Evolutionary conservation across 1,284 basidiomycete species (phyloP).

Genomic region (Microbotryum intermedium): DNA sequence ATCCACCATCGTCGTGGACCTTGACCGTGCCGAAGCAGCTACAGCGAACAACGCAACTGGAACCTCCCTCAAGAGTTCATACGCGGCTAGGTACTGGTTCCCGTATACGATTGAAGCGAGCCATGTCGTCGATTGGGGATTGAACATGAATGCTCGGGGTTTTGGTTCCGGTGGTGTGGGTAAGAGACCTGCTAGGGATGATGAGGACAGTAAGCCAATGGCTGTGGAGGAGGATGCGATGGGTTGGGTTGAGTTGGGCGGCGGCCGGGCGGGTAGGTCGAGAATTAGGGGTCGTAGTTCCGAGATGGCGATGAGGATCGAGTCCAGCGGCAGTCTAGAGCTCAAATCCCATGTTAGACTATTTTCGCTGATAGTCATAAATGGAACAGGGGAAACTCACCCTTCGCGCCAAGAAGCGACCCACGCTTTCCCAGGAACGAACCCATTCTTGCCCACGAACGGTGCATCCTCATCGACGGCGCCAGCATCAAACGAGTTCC

Average conservation of each 20-base stretch:
- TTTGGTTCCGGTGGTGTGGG: conserved; percentile 62
- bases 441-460: conserved; percentile 53
- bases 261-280: conserved; percentile 7
- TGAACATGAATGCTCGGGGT: conserved; percentile 63
- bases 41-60: conserved; percentile 23
- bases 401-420: conserved; percentile 80
- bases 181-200: conserved; percentile 62
- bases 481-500: no score
- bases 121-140: conserved; percentile 78
- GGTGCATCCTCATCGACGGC: conserved; percentile 7
- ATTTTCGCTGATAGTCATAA: not conserved
- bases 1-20: no score
- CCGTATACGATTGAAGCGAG: conserved; percentile 84
- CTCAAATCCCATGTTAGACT: not conserved
- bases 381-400: conserved; percentile 42
- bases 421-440: conserved; percentile 87
- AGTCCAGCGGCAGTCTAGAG: conserved; percentile 67
- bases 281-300: conserved; percentile 59
- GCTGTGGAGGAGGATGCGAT: conserved; percentile 46
- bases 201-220: conserved; percentile 51
- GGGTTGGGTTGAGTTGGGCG: conserved; percentile 39
- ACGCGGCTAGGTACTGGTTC: conserved; percentile 63
- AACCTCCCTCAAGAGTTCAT: conserved; percentile 12
- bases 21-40: not conserved
- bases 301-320: conserved; percentile 70